Conservation (phyloP, 768 basidiomycete species). For the Mycena maculata region DNA sequence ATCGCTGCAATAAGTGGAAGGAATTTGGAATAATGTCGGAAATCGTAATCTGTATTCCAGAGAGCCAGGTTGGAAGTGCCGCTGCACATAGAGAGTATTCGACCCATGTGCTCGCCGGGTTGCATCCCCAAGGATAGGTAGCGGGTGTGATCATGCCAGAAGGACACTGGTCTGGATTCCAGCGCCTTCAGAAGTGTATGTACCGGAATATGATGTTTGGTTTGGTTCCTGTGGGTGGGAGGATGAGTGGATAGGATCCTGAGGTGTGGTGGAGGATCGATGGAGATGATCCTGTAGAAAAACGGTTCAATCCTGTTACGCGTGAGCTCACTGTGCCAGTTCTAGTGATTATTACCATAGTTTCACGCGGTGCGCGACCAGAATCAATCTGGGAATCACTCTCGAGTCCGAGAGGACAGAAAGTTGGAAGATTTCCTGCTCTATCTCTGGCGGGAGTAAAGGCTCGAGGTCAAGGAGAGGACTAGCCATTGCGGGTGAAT, state of each 20-base stretch:
- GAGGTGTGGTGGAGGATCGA: too few species aligned
- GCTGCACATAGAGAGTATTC: neutral
- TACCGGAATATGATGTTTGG: constrained; percentile 1
- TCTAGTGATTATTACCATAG: neutral
- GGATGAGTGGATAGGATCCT: too few species aligned
- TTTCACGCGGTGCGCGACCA: constrained; percentile 6
- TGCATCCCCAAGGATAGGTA: constrained; percentile 1
- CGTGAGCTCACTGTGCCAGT: neutral
- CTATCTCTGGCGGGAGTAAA: neutral
- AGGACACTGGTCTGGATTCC: neutral
- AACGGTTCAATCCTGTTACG: constrained; percentile 5
- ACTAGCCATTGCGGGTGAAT: neutral
- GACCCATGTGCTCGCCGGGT: neutral
- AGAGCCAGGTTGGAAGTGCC: neutral
- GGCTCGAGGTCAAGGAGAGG: neutral
- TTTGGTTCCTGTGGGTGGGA: neutral
- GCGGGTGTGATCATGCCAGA: neutral
- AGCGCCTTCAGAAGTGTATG: neutral
- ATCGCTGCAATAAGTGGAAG: neutral
- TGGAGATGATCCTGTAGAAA: neutral
- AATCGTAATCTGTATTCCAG: neutral
- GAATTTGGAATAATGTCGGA: neutral
- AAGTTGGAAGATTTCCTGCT: neutral
- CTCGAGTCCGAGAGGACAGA: constrained; percentile 2
- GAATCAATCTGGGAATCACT: neutral